These are phyloP conservation scores for Endoconidiophora laricicola DNA, from an alignment of 2,329 filamentous ascomycete species.

Conservation along the genomic window DNA sequence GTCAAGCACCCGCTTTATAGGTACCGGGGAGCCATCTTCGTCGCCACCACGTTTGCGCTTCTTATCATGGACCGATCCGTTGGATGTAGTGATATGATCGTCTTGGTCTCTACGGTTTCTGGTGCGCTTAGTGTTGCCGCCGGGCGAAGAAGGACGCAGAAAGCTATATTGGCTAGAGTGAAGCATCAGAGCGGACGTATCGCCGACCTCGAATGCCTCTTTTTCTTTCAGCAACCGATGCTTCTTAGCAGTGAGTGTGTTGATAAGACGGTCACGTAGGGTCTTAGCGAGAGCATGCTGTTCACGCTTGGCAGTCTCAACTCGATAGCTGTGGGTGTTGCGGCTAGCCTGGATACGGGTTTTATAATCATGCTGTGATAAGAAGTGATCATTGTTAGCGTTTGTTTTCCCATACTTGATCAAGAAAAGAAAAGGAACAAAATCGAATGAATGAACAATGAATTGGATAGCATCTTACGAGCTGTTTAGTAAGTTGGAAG, in stretches of 20 bases:
- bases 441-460: too few species aligned
- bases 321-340: slow-evolving; percentile 43
- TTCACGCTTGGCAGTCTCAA: slow-evolving; percentile 46
- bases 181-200: slow-evolving; percentile 46
- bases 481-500: slow-evolving; percentile 61
- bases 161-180: slow-evolving; percentile 54
- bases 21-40: slow-evolving; percentile 46
- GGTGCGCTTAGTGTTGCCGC: slow-evolving; percentile 47
- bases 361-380: slow-evolving; percentile 41
- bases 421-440: background rate
- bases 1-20: slow-evolving; percentile 38
- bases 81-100: slow-evolving; percentile 29
- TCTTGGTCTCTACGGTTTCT: slow-evolving; percentile 44
- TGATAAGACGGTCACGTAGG: slow-evolving; percentile 49
- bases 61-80: slow-evolving; percentile 35
- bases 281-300: slow-evolving; percentile 42
- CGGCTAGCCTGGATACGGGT: slow-evolving; percentile 42
- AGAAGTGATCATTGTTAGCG: background rate
- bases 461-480: slow-evolving; percentile 39
- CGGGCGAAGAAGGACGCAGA: slow-evolving; percentile 46
- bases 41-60: slow-evolving; percentile 43
- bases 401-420: background rate
- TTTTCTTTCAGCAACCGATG: slow-evolving; percentile 48
- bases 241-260: slow-evolving; percentile 47
- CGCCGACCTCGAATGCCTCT: slow-evolving; percentile 50